A percentile compares a stretch with the other conserved stretches of the same genome.
Conservation (phyloP, 805 yeast genomes). For the Candida namnaoensis region DNA sequence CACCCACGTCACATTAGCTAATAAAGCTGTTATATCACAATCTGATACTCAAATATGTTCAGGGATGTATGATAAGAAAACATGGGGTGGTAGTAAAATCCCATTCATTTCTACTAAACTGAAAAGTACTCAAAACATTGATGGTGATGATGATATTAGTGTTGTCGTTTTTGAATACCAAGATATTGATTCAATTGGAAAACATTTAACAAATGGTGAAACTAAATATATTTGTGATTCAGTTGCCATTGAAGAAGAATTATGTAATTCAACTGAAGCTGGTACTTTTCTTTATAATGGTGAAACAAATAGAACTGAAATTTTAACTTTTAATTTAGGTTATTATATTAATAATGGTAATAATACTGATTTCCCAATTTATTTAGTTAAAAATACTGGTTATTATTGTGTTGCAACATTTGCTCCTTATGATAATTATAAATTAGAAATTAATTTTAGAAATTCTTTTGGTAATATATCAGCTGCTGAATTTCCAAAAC, state of each 20-base stretch:
- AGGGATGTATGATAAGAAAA: conserved; percentile 82
- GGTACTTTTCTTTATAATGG: conserved; percentile 56
- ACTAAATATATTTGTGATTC: conserved; percentile 70
- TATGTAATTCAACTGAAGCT: conserved; percentile 46
- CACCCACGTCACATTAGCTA: conserved; percentile 13
- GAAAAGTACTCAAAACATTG: conserved; percentile 17
- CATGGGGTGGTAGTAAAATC: conserved; percentile 75
- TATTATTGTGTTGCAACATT: conserved; percentile 85
- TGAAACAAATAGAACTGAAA: conserved; percentile 37
- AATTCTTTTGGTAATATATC: conserved; percentile 87
- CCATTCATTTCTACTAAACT: conserved; percentile 51
- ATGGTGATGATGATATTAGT: conserved; percentile 37
- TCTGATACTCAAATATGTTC: conserved; percentile 63
- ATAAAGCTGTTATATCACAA: conserved; percentile 39
- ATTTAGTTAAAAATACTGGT: conserved; percentile 68
- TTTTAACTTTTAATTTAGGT: conserved; percentile 43
- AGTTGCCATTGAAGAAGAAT: conserved; percentile 41
- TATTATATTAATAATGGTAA: conserved; percentile 18
- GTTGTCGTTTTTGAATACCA: conserved; percentile 78
- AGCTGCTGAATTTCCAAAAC: conserved; percentile 85
- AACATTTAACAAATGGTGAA: conserved; percentile 29
- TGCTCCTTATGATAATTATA: conserved; percentile 33
- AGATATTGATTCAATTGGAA: conserved; percentile 67
- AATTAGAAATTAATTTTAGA: conserved; percentile 72
- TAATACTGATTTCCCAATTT: conserved; percentile 27